Evolutionary conservation across 495 filamentous ascomycete species (phyloP).

Genomic region (Tuber microsphaerosporum): DNA sequence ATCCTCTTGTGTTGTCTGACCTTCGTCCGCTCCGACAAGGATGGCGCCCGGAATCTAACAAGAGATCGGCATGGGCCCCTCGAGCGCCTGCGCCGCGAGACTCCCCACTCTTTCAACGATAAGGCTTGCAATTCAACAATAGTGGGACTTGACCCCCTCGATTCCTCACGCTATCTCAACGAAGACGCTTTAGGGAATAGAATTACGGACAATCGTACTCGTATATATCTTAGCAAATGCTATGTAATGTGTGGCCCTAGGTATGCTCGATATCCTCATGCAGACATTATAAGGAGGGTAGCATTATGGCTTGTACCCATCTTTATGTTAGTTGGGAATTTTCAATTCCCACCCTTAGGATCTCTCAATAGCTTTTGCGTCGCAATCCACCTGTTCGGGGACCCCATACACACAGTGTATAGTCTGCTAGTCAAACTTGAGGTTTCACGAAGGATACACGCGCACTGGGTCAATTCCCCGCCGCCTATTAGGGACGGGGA

Average conservation of each 20-base stretch:
- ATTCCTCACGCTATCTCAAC: neutral
- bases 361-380: slow-evolving; percentile 1
- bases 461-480: neutral
- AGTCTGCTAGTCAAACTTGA: slow-evolving; percentile 2
- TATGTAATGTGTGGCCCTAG: neutral
- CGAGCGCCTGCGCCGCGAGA: too few relatives aligned
- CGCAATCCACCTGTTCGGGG: slow-evolving; percentile 8
- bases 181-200: neutral
- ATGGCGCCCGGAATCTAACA: neutral
- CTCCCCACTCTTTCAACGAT: too few relatives aligned
- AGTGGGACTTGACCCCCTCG: too few relatives aligned
- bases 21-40: neutral
- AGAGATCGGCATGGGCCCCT: too few relatives aligned
- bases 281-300: neutral
- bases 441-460: slow-evolving; percentile 1
- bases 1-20: neutral
- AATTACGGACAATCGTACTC: neutral
- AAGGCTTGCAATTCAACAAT: too few relatives aligned
- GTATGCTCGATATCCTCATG: neutral
- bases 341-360: slow-evolving; percentile 7
- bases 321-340: slow-evolving; percentile 5
- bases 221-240: neutral
- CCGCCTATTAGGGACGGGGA: neutral
- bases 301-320: slow-evolving; percentile 3
- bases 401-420: slow-evolving; percentile 5